Base-by-base conservation (phyloP, 352 stramenopile genomes). In the Pythium dissimile region DNA sequence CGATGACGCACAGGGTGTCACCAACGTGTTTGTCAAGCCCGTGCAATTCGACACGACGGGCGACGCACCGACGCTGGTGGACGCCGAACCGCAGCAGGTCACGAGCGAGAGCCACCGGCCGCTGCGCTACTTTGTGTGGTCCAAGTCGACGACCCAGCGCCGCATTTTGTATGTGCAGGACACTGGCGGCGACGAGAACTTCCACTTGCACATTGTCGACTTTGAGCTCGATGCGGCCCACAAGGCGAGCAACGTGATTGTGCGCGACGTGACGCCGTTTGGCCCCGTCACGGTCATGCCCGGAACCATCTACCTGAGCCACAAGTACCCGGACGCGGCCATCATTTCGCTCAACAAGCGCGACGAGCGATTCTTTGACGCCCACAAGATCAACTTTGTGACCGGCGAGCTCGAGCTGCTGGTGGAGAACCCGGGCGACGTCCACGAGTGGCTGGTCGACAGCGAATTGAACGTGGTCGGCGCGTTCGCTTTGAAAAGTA, bases 11-110 rank as follows among this genome's bases (percentile, higher is more conserved):
- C 52, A 73, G n/a, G 73, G 73, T 47, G 70, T 82, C 21, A 67
- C 62, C 24, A 82, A 82, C 55, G 50, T 82, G 16, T 82, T 82
- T 50, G 38, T 82, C 47, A 66, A 77, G 54, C 47, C 64, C 24
- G 59, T 71, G 32, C 53, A 53, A 39, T 53, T 70, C 30, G 58
- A 74, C 24, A 66, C 49, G 48, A 27, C 48, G 11, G 28, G 39
- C 20, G 37, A 15, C 20, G 24, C 6, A 34, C 18, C 49, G 13
- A 39, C 34, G 45, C 42, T 75, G n/a, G 32, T 62, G 7, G 62
- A 74, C 38, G 50, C 48, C 13, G 38, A 56, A 18, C 48, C 69
- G 10, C 50, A 69, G 59, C 69, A 79, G 58, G 37, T 82, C 44
- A 82, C 72, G 57, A 54, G 50, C 48, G 72, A 82, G 49, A 42